phyloP scores from a whole-genome alignment of 2,329 filamentous ascomycete species.

The Calycina herbarum region DNA sequence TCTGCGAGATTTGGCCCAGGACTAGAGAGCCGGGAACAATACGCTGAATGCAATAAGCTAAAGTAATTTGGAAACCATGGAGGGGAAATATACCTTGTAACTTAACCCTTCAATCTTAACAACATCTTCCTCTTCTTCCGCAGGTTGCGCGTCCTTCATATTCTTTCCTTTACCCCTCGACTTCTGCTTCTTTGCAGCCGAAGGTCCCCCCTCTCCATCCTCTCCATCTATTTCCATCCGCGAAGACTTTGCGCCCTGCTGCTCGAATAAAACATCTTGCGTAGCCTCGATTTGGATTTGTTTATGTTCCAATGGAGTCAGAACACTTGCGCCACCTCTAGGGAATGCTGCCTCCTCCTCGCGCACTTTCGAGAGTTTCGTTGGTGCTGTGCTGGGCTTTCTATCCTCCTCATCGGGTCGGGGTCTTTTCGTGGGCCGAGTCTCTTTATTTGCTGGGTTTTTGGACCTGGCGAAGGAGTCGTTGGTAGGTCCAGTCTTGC shows the following conservation, averaged over 20 bases:
- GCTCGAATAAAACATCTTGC: conserved; percentile 87
- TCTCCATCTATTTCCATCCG: conserved; percentile 41
- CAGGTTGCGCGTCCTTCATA: conserved; percentile 51
- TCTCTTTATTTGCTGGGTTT: conserved; percentile 29
- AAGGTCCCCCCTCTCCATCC: conserved; percentile 25
- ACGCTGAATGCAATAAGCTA: conserved; percentile 56
- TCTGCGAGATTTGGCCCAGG: conserved; percentile 80
- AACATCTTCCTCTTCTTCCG: conserved; percentile 48
- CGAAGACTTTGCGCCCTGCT: conserved; percentile 58
- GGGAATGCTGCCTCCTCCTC: conserved; percentile 91
- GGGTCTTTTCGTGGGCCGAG: conserved; percentile 34
- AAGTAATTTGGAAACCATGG: conserved; percentile 1
- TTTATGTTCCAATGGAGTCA: conserved; percentile 93
- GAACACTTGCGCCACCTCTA: conserved; percentile 82
- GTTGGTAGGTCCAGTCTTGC: conserved; percentile 37
- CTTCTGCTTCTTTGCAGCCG: conserved; percentile 53
- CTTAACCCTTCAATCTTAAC: conserved; percentile 84
- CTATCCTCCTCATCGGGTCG: conserved; percentile 31
- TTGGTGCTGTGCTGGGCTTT: conserved; percentile 24
- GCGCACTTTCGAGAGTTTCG: conserved; percentile 48
- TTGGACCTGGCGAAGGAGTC: conserved; percentile 37
- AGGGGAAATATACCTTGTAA: conserved; percentile 67
- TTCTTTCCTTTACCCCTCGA: conserved; percentile 52
- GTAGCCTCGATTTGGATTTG: conserved; percentile 94
- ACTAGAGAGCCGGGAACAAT: conserved; percentile 83